Conservation (phyloP, 225 moss, liverwort and hornwort species). For the Polytrichum formosum region DNA sequence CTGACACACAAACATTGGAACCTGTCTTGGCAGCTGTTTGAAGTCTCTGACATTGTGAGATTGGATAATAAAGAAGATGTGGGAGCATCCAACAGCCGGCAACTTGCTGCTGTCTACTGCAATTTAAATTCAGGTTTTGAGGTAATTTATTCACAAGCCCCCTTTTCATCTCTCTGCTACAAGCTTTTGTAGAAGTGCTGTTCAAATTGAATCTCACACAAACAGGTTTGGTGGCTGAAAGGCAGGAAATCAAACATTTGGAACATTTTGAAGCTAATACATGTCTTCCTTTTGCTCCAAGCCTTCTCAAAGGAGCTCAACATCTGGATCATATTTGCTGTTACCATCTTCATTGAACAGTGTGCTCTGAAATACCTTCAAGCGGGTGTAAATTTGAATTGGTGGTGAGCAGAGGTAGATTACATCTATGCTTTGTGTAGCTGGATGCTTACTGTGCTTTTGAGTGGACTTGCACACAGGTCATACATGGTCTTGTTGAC, state of each 20-base stretch:
- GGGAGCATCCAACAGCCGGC: slow-evolving; percentile 78
- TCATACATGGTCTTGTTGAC: slow-evolving; percentile 93
- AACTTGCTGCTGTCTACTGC: slow-evolving; percentile 77
- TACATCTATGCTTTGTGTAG: slow-evolving; percentile 1
- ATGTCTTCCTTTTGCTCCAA: no score
- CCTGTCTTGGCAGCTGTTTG: slow-evolving; percentile 71
- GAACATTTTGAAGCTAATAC: no score
- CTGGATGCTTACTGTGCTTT: slow-evolving; percentile 17
- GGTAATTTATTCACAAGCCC: slow-evolving; percentile 25
- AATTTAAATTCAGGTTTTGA: slow-evolving; percentile 91
- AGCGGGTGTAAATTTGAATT: no score
- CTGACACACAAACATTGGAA: neutral
- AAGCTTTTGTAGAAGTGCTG: neutral
- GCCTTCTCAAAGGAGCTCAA: no score
- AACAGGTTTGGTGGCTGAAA: no score
- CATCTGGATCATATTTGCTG: no score
- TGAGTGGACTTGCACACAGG: slow-evolving; percentile 32
- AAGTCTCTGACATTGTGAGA: slow-evolving; percentile 88
- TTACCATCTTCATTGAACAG: no score
- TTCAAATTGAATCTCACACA: no score
- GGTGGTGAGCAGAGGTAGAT: no score
- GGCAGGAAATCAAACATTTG: no score
- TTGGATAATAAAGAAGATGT: slow-evolving; percentile 68
- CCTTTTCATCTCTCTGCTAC: neutral
- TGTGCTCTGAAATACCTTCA: no score